Evolutionary conservation across 306 rosid species (phyloP).

Genomic region (Lathyrus oleraceus): DNA sequence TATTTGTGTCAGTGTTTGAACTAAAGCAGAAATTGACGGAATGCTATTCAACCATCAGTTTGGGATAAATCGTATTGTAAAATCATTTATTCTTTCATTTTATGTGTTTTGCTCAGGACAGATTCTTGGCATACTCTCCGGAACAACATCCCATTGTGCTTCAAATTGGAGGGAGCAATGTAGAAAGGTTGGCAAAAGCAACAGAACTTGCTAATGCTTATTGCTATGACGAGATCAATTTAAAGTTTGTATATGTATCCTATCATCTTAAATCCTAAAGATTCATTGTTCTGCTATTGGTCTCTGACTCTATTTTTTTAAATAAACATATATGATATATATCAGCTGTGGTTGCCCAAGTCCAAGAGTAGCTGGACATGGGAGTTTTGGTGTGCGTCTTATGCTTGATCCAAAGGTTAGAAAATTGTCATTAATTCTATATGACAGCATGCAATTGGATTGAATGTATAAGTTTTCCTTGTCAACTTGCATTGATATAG

Average conservation of each 20-base stretch:
- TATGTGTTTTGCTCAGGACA: constrained; percentile 71
- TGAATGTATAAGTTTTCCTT: constrained; percentile 18
- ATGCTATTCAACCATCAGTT: neutral
- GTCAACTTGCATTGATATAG: constrained; percentile 46
- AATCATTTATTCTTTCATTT: constrained; percentile 24
- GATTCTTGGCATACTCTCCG: constrained; percentile 86
- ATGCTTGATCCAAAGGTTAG: constrained; percentile 98
- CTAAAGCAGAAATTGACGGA: neutral
- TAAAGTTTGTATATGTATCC: constrained; percentile 59
- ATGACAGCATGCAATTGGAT: constrained; percentile 19
- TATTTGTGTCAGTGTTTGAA: neutral
- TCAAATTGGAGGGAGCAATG: constrained; percentile 91
- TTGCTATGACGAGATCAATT: constrained; percentile 85
- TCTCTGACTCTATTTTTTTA: constrained; percentile 13
- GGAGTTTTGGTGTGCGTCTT: constrained; percentile 89
- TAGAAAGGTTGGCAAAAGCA: constrained; percentile 82
- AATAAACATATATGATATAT: neutral
- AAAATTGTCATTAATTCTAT: constrained; percentile 29
- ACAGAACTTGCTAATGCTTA: constrained; percentile 78
- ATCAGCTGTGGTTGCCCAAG: constrained; percentile 95
- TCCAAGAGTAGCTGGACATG: constrained; percentile 95
- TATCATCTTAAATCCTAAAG: constrained; percentile 13
- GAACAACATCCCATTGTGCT: constrained; percentile 93
- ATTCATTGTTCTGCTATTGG: neutral
- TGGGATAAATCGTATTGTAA: constrained; percentile 3